Evolutionary conservation across 306 rosid genomes (phyloP), one percentile per base, ranked within the genome.

Genomic region (Acmispon strigosus): DNA sequence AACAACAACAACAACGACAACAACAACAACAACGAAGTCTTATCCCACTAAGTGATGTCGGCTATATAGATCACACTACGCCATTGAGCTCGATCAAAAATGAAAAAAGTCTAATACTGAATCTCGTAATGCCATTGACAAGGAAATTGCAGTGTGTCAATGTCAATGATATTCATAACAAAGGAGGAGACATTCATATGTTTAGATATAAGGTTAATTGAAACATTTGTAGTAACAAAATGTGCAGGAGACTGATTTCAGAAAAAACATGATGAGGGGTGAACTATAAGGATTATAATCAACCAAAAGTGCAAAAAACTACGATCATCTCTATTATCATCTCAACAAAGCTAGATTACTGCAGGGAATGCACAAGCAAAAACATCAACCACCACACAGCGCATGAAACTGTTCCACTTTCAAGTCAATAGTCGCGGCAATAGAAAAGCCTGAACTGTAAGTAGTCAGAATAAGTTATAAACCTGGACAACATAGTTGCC

Each of bases 401-500:
- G 5, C 42, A 53, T 5, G 41, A 19, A 41, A 42, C 53, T 13
- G 49, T 69, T 14, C 55, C 17, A 56, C 36, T 17, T 43, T 1
- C 44, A 6, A 0, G 10, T 15, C 58, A 62, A 45, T 36, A 12
- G 58, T 15, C 56, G 34, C 1, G 3, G 34, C 47, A 73, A 37
- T 10, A 49, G 3, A 11, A 71, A 43, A 9, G 34, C 11, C n/a
- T 51, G 47, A 62, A 62, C 18, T 8, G 10, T 5, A 32, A 59
- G 37, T 52, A 59, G 17, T 47, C 4, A 64, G 69, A 61, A 71
- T 62, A 76, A 66, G 50, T 45, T 54, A 73, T 48, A 75, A 69
- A 93, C 98, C 97, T 93, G 98, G 51, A 93, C 98, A 16, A 90
- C 98, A 39, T 93, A 93, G 80, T 93, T 93, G 36, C 98, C 98